These are phyloP conservation scores for Colletotrichum sp. DNA, from an alignment of 2,329 filamentous ascomycete genomes.

Conservation along the genomic window DNA sequence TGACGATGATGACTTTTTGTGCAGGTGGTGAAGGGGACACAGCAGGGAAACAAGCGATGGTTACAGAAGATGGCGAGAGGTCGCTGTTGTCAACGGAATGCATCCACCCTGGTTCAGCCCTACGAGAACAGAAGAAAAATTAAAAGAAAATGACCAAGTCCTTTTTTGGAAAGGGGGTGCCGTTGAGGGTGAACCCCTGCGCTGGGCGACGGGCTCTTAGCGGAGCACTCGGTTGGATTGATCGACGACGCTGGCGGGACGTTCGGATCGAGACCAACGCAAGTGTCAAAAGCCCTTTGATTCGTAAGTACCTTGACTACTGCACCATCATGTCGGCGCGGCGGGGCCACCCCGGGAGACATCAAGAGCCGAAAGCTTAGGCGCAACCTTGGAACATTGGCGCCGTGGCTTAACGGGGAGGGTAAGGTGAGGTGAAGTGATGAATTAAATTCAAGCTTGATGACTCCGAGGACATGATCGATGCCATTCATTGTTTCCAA, in stretches of 20 bases:
- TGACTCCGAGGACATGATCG: neutral
- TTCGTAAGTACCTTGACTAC: neutral
- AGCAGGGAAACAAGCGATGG: neutral
- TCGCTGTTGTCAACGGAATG: neutral
- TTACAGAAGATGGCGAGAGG: neutral
- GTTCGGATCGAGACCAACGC: slow-evolving; percentile 13
- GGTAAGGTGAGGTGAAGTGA: neutral
- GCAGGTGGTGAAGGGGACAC: neutral
- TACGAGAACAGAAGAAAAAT: neutral
- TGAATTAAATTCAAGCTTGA: neutral
- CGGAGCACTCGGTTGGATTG: neutral
- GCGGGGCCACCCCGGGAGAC: neutral
- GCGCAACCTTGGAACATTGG: neutral
- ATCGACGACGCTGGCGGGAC: slow-evolving; percentile 13
- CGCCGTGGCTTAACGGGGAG: neutral
- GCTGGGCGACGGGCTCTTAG: neutral
- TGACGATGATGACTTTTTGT: neutral
- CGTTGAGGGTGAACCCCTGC: neutral
- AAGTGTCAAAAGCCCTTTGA: neutral
- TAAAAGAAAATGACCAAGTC: neutral
- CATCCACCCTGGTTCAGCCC: neutral
- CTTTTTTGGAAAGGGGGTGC: neutral
- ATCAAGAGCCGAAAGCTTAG: neutral
- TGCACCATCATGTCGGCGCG: slow-evolving; percentile 7
- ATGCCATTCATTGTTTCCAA: neutral